Base-by-base conservation (phyloP, 345 rosid species). In the Clarkia xantiana region DNA sequence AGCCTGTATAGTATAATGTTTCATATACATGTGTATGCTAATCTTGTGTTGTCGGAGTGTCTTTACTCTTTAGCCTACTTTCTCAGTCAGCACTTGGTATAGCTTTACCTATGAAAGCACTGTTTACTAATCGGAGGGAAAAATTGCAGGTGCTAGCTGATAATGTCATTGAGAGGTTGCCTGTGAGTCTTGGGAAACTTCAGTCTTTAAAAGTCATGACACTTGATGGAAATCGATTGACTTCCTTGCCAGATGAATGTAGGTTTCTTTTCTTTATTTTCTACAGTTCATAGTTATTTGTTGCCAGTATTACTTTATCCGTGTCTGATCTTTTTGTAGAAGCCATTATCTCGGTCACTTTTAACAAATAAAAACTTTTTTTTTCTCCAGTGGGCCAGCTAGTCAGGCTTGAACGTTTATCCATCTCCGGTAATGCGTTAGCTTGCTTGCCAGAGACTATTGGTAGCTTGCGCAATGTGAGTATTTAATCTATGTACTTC, bases 231-330 rank as follows among this genome's bases (percentile, higher is more conserved):
- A 90, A 90, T 66, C 82, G 55, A 40, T 66, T 83, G 42, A 51
- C 78, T 56, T 76, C 76, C 67, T 76, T 86, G 67, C 95, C 95
- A 52, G 95, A 90, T 81, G 97, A 90, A 81, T 77, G 97, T 90
- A 82, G 68, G 62, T 42, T 53, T 61, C 69, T 68, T 58, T 63
- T 66, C 67, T 45, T 67, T 55, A 48, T 58, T 48, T 49, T 42
- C 19, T 52, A 13, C 11, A 47, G 6, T 43, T 8, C 17, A 16
- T 19, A 36, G 54, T 10, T 34, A 10, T 15, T 23, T 5, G 2
- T 6, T 40, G 15, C 11, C 11, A 14, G 14, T 10, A 58, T 18
- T 54, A 51, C 34, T 39, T 57, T 4, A 45, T 29, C 36, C 36
- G 7, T 29, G 36, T 29, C 36, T 14, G 39, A 17, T 49, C 44